A percentile compares a stretch with the other conserved stretches of the same genome.
These are phyloP conservation scores for Boechera stricta DNA, from an alignment of 345 rosid species.

Conservation along the genomic window DNA sequence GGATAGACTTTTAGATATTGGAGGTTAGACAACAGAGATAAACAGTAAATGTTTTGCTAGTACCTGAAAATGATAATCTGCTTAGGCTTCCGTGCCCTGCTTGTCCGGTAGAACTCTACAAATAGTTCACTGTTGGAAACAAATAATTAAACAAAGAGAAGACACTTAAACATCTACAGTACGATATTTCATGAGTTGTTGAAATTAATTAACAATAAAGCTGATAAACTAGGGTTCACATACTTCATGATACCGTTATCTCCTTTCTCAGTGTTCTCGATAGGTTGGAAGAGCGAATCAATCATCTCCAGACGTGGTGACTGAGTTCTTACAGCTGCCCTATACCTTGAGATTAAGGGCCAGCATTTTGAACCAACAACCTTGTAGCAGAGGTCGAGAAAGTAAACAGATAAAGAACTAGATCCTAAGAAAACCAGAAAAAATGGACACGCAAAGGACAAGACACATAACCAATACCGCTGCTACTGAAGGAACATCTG, in stretches of 20 bases:
- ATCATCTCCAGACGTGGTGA: conserved; percentile 86
- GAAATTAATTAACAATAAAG: not conserved
- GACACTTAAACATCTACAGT: not conserved
- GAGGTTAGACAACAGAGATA: not conserved
- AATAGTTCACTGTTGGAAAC: conserved; percentile 65
- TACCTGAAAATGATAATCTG: conserved; percentile 90
- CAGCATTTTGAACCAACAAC: conserved; percentile 86
- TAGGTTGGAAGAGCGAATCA: conserved; percentile 81
- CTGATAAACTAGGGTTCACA: conserved; percentile 25
- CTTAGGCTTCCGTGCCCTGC: conserved; percentile 61
- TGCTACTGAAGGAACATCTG: conserved; percentile 76
- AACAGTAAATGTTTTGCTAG: not conserved
- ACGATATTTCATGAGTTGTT: not conserved
- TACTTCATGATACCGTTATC: conserved; percentile 92
- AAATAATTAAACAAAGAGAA: conserved; percentile 12
- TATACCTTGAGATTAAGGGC: conserved; percentile 85
- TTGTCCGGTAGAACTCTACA: conserved; percentile 65
- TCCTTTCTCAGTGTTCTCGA: conserved; percentile 47
- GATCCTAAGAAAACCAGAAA: conserved; percentile 15
- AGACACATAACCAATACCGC: conserved; percentile 57
- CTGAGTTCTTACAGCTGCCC: conserved; percentile 90
- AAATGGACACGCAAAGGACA: conserved; percentile 11
- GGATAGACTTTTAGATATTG: conserved; percentile 1
- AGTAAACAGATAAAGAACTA: conserved; percentile 19
- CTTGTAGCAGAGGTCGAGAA: conserved; percentile 46